Evolutionary conservation across 306 rosid genomes (phyloP).

Genomic region (Dryas octopetala): DNA sequence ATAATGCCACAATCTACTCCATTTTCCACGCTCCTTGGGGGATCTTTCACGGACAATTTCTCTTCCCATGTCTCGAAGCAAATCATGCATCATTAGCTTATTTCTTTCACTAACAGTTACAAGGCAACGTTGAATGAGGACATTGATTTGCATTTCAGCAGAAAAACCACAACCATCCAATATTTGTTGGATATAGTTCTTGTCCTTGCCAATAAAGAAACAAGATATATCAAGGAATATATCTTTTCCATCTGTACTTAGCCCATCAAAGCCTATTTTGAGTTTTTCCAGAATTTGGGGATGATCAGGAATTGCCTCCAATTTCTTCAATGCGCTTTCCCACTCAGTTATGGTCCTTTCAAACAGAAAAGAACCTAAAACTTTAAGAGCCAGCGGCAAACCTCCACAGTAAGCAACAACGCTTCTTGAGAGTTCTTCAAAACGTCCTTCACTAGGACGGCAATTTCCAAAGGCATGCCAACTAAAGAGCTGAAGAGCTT

Average conservation of each 20-base stretch:
- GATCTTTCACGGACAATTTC: conserved; percentile 36
- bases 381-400: conserved; percentile 43
- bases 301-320: conserved; percentile 21
- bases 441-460: neutral
- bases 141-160: conserved; percentile 33
- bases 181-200: conserved; percentile 22
- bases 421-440: conserved; percentile 3
- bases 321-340: conserved; percentile 26
- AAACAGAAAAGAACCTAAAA: conserved; percentile 33
- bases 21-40: conserved; percentile 12
- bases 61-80: conserved; percentile 44
- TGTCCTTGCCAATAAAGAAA: conserved; percentile 36
- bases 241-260: conserved; percentile 13
- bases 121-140: conserved; percentile 35
- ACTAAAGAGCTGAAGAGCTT: conserved; percentile 28
- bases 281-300: conserved; percentile 26
- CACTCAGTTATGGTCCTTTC: conserved; percentile 24
- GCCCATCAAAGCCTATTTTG: conserved; percentile 27
- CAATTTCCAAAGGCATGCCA: conserved; percentile 37
- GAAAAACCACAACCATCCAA: conserved; percentile 34
- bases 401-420: conserved; percentile 31
- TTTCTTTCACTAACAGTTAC: conserved; percentile 18
- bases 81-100: conserved; percentile 29
- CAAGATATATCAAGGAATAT: conserved; percentile 45
- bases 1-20: conserved; percentile 6